These are phyloP conservation scores for Wickerhamiella vanderwaltii DNA, from an alignment of 805 yeast species.

Conservation along the genomic window DNA sequence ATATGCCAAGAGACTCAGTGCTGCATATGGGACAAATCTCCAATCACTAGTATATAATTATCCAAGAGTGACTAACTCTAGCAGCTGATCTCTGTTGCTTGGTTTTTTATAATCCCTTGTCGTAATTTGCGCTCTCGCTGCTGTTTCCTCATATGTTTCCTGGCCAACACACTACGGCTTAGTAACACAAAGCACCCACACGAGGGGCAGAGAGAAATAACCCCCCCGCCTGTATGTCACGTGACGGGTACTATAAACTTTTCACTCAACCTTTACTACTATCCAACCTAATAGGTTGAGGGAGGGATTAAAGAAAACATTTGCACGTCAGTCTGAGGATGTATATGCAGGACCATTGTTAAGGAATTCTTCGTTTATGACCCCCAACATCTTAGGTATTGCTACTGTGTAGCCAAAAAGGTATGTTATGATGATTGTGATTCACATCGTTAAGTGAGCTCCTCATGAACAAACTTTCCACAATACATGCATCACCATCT, in stretches of 20 bases:
- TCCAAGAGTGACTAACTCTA: no score
- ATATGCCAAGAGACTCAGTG: no score
- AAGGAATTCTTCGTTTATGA: conserved; percentile 27
- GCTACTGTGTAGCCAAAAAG: background rate
- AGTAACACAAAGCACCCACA: no score
- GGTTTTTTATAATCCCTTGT: no score
- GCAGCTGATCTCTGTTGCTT: no score
- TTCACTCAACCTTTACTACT: background rate
- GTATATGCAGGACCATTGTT: conserved; percentile 24
- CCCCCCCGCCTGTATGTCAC: no score
- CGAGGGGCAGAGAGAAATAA: no score
- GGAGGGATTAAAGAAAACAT: conserved; percentile 20
- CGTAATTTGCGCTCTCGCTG: no score
- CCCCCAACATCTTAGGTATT: conserved; percentile 12
- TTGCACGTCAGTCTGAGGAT: conserved; percentile 20
- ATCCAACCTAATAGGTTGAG: conserved; percentile 7
- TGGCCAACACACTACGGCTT: no score
- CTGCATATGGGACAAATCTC: no score
- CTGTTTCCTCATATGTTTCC: no score
- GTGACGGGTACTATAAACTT: conserved; percentile 4
- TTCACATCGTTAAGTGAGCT: conserved; percentile 6
- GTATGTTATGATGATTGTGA: conserved; percentile 11
- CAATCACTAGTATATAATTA: no score
- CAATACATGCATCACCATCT: conserved; percentile 26
- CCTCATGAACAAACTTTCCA: conserved; percentile 6